phyloP scores from a whole-genome alignment of 768 basidiomycete species.

The Agaricus blazei region DNA sequence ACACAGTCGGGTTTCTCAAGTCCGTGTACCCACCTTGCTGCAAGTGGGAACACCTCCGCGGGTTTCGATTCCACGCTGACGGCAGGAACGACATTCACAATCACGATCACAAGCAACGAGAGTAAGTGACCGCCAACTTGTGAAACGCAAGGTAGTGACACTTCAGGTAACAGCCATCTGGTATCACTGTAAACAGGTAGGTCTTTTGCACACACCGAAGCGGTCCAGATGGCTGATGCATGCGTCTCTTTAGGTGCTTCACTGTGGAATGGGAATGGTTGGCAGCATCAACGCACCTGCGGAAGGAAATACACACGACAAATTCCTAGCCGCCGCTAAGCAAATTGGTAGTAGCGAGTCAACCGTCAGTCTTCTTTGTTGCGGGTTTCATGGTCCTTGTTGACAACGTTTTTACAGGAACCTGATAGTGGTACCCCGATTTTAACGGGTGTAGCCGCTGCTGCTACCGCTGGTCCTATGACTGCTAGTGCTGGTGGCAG shows the following conservation, averaged over 20 bases:
- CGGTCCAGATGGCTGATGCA: neutral
- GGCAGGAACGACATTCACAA: constrained; percentile 32
- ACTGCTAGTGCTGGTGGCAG: too few relatives aligned
- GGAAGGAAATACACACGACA: constrained; percentile 11
- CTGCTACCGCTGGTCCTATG: constrained; percentile 5
- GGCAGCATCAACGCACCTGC: constrained; percentile 19
- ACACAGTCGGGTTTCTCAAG: constrained; percentile 50
- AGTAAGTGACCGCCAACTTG: constrained; percentile 28
- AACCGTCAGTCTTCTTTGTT: constrained; percentile 3
- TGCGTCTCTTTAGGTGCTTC: constrained; percentile 17
- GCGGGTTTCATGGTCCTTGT: neutral
- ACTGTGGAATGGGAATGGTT: constrained; percentile 52
- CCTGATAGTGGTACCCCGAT: constrained; percentile 14
- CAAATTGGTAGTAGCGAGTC: constrained; percentile 10
- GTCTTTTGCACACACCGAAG: neutral
- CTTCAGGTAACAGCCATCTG: constrained; percentile 37
- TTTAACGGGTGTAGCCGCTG: constrained; percentile 9
- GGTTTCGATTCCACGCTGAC: constrained; percentile 56
- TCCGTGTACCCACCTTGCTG: constrained; percentile 47
- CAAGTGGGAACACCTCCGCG: constrained; percentile 26
- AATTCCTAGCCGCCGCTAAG: constrained; percentile 11
- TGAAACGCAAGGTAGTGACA: neutral
- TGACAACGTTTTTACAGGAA: neutral
- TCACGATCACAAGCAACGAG: constrained; percentile 40
- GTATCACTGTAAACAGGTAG: constrained; percentile 48